phyloP scores from a whole-genome alignment of 805 yeast species.

The Kazachstania taianensis region DNA sequence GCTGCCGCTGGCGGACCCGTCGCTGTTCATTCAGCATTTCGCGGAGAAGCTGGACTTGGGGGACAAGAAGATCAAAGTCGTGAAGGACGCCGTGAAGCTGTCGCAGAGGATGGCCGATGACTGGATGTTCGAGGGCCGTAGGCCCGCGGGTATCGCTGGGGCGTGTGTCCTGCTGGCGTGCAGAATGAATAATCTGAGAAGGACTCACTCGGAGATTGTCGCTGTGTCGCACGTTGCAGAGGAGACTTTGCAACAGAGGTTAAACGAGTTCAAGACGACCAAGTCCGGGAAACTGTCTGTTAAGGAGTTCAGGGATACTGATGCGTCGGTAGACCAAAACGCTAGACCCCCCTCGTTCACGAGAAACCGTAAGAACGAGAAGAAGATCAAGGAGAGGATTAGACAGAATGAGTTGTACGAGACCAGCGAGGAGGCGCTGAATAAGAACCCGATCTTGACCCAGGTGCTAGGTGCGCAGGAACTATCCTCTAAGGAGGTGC shows the following conservation, averaged over 20 bases:
- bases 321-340: slow-evolving; percentile 1
- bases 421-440: slow-evolving; percentile 32
- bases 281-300: slow-evolving; percentile 65
- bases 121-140: slow-evolving; percentile 93
- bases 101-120: slow-evolving; percentile 89
- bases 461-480: slow-evolving; percentile 37
- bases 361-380: slow-evolving; percentile 47
- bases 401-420: slow-evolving; percentile 18
- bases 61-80: slow-evolving; percentile 60
- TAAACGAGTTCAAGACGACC: slow-evolving; percentile 79
- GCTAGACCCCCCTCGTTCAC: slow-evolving; percentile 79
- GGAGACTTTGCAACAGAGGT: slow-evolving; percentile 81
- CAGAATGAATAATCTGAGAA: slow-evolving; percentile 87
- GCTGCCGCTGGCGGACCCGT: slow-evolving; percentile 88
- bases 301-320: slow-evolving; percentile 49
- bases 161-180: slow-evolving; percentile 91
- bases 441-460: slow-evolving; percentile 34
- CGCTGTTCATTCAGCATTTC: slow-evolving; percentile 86
- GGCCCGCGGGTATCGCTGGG: slow-evolving; percentile 98
- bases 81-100: slow-evolving; percentile 74
- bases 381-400: slow-evolving; percentile 30
- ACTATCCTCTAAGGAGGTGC: slow-evolving; percentile 37
- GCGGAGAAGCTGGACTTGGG: slow-evolving; percentile 81
- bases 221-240: slow-evolving; percentile 94
- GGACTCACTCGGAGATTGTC: slow-evolving; percentile 88